phyloP scores from a whole-genome alignment of 192 early-diverging fungal species.

The Backusella morwellensis region DNA sequence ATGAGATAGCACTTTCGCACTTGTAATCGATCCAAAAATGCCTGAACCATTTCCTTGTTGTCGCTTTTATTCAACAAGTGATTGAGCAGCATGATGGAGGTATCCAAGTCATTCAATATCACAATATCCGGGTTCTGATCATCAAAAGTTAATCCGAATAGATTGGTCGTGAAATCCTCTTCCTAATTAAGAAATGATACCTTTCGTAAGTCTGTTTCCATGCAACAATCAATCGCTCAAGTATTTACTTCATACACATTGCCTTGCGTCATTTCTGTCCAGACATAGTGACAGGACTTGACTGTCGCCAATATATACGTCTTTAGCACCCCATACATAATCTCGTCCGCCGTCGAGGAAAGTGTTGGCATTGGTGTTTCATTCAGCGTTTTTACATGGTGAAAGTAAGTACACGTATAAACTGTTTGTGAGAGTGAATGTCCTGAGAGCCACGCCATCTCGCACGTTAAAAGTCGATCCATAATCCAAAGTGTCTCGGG shows the following conservation, averaged over 20 bases:
- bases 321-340: slow-evolving; percentile 43
- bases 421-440: slow-evolving; percentile 59
- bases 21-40: slow-evolving; percentile 20
- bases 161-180: slow-evolving; percentile 60
- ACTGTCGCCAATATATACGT: slow-evolving; percentile 46
- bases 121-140: slow-evolving; percentile 40
- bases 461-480: slow-evolving; percentile 48
- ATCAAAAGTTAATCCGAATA: slow-evolving; percentile 47
- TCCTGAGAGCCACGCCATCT: slow-evolving; percentile 64
- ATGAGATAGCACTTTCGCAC: slow-evolving; percentile 41
- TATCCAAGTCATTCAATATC: slow-evolving; percentile 38
- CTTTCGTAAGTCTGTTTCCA: too few species aligned
- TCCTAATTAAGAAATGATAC: slow-evolving; percentile 30
- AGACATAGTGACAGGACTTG: slow-evolving; percentile 50
- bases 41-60: slow-evolving; percentile 10
- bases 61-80: background rate
- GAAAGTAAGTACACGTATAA: slow-evolving; percentile 55
- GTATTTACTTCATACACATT: slow-evolving; percentile 50
- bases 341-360: slow-evolving; percentile 9
- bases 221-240: too few species aligned
- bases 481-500: slow-evolving; percentile 43
- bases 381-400: slow-evolving; percentile 38
- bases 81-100: slow-evolving; percentile 11
- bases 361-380: background rate
- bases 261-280: slow-evolving; percentile 54